A percentile compares a stretch with the other conserved stretches of the same genome.
Evolutionary conservation across 805 yeast genomes (phyloP).

Genomic region (Hanseniaspora vineae): DNA sequence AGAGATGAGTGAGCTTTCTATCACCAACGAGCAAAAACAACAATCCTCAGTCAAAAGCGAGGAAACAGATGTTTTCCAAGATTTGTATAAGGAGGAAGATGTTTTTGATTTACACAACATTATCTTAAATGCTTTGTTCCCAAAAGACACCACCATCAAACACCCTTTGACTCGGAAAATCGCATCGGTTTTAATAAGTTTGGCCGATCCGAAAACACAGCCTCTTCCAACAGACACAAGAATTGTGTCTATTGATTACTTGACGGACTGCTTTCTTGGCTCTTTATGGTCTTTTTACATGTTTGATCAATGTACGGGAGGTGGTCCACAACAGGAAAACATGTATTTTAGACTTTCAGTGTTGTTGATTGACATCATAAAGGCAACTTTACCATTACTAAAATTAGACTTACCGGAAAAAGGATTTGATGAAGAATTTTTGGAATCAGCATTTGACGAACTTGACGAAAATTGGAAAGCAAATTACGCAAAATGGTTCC

Average conservation of each 20-base stretch:
- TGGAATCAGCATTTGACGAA: constrained; percentile 15
- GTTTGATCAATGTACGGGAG: background rate
- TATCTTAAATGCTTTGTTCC: background rate
- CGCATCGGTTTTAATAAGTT: constrained; percentile 21
- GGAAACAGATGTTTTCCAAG: background rate
- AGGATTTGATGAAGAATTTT: background rate
- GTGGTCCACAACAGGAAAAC: background rate
- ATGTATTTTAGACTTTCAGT: constrained; percentile 1
- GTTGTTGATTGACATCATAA: constrained; percentile 1
- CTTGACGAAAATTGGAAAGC: constrained; percentile 9
- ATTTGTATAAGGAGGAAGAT: background rate
- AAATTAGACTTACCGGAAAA: constrained; percentile 1
- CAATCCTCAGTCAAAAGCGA: no score
- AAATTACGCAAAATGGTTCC: background rate
- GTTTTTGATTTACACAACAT: background rate
- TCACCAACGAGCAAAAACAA: background rate
- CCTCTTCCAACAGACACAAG: constrained; percentile 46
- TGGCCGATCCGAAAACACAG: constrained; percentile 56
- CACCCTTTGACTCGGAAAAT: constrained; percentile 6
- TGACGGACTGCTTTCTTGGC: constrained; percentile 39
- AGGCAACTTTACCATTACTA: background rate
- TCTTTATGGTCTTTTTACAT: constrained; percentile 15
- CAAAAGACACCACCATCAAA: background rate
- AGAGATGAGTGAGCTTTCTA: background rate
- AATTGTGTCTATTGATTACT: constrained; percentile 41